A percentile compares a stretch with the other conserved stretches of the same genome.
phyloP scores from a whole-genome alignment of 106 monocot species.

The Narthecium ossifragum region DNA sequence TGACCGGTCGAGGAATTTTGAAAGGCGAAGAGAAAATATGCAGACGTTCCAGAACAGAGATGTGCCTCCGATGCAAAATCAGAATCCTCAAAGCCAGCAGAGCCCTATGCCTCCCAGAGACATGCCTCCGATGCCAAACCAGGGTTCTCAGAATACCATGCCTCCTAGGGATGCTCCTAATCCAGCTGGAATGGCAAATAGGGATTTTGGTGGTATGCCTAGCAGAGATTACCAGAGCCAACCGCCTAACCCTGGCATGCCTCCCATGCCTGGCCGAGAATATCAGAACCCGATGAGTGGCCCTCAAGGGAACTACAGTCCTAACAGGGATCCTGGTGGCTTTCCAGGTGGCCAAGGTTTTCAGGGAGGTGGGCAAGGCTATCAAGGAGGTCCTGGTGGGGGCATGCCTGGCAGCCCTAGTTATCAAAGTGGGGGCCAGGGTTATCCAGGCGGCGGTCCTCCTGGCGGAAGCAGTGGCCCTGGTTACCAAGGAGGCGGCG shows the following conservation, averaged over 20 bases:
- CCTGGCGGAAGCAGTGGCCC: constrained; percentile 6
- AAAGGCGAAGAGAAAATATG: constrained; percentile 74
- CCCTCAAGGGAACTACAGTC: constrained; percentile 16
- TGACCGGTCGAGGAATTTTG: constrained; percentile 87
- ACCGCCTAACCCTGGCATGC: constrained; percentile 24
- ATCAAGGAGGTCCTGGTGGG: no score
- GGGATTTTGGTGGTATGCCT: constrained; percentile 5
- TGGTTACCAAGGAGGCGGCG: constrained; percentile 26
- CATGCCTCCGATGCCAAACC: no score
- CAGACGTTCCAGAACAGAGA: constrained; percentile 52
- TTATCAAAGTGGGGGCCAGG: constrained; percentile 11
- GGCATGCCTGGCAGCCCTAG: background rate
- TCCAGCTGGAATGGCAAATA: no score
- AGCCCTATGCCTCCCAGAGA: no score
- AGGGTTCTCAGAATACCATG: background rate
- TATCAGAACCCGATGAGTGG: no score
- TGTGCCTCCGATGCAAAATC: constrained; percentile 11
- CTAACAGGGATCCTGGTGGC: no score
- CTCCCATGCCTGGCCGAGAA: no score
- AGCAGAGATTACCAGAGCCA: constrained; percentile 19
- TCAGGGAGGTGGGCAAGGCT: no score
- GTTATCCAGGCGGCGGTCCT: constrained; percentile 9
- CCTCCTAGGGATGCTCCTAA: constrained; percentile 1
- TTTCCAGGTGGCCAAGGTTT: no score
- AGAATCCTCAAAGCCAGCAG: no score